phyloP scores from a whole-genome alignment of 2,329 filamentous ascomycete species.

The Ophiostoma pallidulum region DNA sequence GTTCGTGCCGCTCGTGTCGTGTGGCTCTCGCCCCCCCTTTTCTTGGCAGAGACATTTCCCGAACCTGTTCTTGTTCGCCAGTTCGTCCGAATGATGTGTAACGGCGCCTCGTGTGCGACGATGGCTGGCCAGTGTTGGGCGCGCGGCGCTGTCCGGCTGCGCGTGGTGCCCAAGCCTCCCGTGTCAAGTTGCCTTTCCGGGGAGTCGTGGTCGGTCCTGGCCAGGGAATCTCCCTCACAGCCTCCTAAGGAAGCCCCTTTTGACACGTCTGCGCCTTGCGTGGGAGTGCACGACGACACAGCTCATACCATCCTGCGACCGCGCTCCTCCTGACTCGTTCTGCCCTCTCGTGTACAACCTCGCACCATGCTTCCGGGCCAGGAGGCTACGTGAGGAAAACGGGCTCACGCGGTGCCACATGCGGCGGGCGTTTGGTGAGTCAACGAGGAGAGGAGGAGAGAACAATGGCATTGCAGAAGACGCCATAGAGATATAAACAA shows the following conservation, averaged over 20 bases:
- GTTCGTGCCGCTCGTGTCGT: not conserved
- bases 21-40: not conserved
- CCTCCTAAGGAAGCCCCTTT: too few relatives aligned
- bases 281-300: too few relatives aligned
- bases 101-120: not conserved
- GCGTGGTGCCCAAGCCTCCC: not conserved
- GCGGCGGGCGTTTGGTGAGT: not conserved
- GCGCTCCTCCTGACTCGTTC: not conserved
- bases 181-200: too few relatives aligned
- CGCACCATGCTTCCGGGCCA: not conserved
- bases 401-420: slow-evolving; percentile 8
- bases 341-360: not conserved
- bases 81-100: slow-evolving; percentile 4
- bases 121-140: not conserved
- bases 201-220: too few relatives aligned
- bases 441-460: too few relatives aligned
- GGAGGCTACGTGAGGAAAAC: slow-evolving; percentile 6
- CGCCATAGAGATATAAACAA: not conserved
- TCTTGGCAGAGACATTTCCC: not conserved
- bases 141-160: not conserved
- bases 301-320: too few relatives aligned
- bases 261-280: too few relatives aligned
- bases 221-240: too few relatives aligned
- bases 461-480: too few relatives aligned
- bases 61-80: not conserved